These are phyloP conservation scores for Eucalyptus tenuipes DNA, from an alignment of 345 rosid species.

Conservation along the genomic window DNA sequence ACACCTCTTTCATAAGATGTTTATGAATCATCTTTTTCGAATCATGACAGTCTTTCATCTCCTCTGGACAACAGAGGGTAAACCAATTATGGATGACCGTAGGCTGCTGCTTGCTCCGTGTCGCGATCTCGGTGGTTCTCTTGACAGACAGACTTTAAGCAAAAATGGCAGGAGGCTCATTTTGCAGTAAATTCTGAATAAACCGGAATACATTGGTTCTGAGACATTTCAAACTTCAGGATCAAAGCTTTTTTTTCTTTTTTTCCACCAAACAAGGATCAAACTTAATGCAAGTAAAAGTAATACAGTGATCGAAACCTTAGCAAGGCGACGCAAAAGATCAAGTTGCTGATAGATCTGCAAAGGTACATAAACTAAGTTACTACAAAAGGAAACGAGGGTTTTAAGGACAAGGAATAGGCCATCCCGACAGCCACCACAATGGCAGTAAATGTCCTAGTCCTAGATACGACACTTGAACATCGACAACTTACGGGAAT, in stretches of 20 bases:
- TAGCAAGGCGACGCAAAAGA: not conserved
- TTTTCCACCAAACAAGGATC: not conserved
- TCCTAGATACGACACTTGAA: not conserved
- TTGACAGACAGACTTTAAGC: not conserved
- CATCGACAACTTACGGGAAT: not conserved
- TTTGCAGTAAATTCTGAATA: not conserved
- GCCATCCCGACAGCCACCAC: not conserved
- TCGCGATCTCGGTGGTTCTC: not conserved
- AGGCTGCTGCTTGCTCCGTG: not conserved
- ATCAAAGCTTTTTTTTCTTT: not conserved
- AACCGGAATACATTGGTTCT: not conserved
- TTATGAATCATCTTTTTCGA: not conserved
- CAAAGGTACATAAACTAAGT: not conserved
- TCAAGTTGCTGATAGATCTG: not conserved
- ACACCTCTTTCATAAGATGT: not conserved
- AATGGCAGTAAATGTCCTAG: not conserved
- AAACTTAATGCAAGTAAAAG: not conserved
- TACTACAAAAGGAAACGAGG: not conserved
- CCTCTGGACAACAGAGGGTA: not conserved
- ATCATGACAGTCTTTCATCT: not conserved
- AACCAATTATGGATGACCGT: not conserved
- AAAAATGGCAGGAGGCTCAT: not conserved
- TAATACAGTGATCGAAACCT: not conserved
- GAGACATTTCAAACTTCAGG: not conserved
- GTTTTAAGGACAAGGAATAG: not conserved